Evolutionary conservation across 1,284 basidiomycete species (phyloP).

Genomic region (Phellinidium pouzarii): DNA sequence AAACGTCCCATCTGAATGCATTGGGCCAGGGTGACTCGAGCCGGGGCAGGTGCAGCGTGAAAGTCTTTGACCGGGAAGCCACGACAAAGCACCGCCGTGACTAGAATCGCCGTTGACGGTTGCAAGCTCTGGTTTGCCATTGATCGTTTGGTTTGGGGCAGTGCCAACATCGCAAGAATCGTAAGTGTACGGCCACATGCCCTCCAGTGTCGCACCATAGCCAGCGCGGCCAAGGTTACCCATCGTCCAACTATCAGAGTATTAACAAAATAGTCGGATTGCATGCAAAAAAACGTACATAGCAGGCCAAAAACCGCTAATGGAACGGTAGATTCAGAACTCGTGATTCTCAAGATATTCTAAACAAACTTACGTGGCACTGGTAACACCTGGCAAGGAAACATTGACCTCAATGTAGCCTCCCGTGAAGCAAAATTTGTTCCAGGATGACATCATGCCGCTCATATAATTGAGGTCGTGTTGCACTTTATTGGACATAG

Average conservation of each 20-base stretch:
- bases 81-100: conserved; percentile 30
- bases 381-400: conserved; percentile 29
- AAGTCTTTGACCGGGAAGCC: conserved; percentile 40
- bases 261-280: not conserved
- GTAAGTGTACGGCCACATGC: conserved; percentile 72
- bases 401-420: conserved; percentile 39
- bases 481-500: conserved; percentile 32
- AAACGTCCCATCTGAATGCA: conserved; percentile 41
- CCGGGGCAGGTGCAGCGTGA: conserved; percentile 52
- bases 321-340: not conserved
- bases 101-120: conserved; percentile 37
- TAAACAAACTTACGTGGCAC: conserved; percentile 13
- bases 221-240: conserved; percentile 46
- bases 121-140: conserved; percentile 32
- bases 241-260: conserved; percentile 37
- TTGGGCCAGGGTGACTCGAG: conserved; percentile 52
- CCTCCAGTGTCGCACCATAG: conserved; percentile 41
- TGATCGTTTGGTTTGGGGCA: conserved; percentile 43
- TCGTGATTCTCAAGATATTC: not conserved
- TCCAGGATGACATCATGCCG: conserved; percentile 41
- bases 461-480: conserved; percentile 47
- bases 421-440: conserved; percentile 61
- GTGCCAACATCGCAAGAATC: conserved; percentile 69
- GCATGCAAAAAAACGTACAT: conserved; percentile 7
- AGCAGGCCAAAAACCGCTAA: conserved; percentile 40